Percentiles rank a stretch among this genome's conserved stretches.
Conservation (phyloP, 495 filamentous ascomycete species). For the Annulohypoxylon nitens region DNA sequence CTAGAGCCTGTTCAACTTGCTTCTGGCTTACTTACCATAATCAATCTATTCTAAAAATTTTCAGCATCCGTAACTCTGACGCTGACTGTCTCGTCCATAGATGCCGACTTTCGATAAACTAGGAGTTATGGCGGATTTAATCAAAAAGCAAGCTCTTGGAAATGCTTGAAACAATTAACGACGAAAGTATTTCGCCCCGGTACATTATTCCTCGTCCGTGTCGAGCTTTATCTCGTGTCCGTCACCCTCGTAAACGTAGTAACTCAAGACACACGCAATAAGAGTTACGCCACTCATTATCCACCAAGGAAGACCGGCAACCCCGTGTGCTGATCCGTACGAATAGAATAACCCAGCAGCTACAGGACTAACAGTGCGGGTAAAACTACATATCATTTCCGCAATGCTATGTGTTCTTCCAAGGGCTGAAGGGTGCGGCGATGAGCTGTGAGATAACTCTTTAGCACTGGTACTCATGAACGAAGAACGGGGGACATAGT, state of each 20-base stretch:
- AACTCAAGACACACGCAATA: background rate
- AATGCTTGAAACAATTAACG: background rate
- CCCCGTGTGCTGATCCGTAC: background rate
- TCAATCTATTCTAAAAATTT: too few relatives aligned
- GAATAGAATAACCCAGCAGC: background rate
- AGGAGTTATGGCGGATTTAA: background rate
- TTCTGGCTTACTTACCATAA: too few relatives aligned
- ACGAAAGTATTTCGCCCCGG: background rate
- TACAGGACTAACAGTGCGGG: background rate
- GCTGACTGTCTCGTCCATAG: too few relatives aligned
- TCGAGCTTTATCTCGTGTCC: background rate
- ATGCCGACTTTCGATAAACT: background rate
- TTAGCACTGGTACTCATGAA: background rate
- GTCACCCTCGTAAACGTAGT: background rate
- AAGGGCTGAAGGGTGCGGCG: background rate
- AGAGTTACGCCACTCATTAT: background rate
- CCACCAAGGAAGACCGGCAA: background rate
- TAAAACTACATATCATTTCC: constrained; percentile 1
- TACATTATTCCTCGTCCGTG: background rate
- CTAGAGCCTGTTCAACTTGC: too few relatives aligned
- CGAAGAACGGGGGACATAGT: background rate
- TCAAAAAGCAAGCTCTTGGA: background rate
- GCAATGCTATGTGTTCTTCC: background rate
- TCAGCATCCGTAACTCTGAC: too few relatives aligned
- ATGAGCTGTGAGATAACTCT: background rate